Evolutionary conservation across 2,329 filamentous ascomycete species (phyloP).

Genomic region (Cladorrhinum sp.): DNA sequence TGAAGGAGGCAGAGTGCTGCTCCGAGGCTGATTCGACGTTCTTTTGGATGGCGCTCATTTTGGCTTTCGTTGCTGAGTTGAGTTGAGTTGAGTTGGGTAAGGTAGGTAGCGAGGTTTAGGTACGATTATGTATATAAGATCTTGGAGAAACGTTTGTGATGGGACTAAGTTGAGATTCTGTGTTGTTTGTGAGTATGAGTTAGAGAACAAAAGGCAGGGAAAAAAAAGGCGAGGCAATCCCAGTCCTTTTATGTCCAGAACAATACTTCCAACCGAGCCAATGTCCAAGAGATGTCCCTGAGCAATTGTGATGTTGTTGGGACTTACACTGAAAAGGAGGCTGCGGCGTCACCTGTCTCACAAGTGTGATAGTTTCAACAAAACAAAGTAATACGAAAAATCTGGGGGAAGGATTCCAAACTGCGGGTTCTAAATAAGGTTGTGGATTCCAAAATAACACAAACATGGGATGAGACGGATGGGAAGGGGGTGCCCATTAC

Average conservation of each 20-base stretch:
- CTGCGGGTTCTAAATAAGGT: not conserved
- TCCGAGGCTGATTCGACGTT: slow-evolving; percentile 31
- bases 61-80: not conserved
- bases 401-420: not conserved
- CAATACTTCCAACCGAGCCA: too few species aligned
- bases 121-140: too few species aligned
- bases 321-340: not conserved
- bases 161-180: not conserved
- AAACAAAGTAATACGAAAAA: not conserved
- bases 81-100: not conserved
- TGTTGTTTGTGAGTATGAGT: not conserved
- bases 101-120: not conserved
- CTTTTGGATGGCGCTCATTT: slow-evolving; percentile 29
- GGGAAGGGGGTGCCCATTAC: not conserved
- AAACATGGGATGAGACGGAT: not conserved
- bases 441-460: not conserved
- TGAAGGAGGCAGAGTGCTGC: slow-evolving; percentile 46
- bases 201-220: not conserved
- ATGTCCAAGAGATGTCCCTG: not conserved
- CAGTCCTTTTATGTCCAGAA: not conserved
- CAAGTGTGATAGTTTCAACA: not conserved
- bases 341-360: not conserved
- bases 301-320: not conserved
- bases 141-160: too few species aligned
- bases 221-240: not conserved